Conservation (phyloP, 768 basidiomycete species). For the Trichaptum fuscoviolaceum region DNA sequence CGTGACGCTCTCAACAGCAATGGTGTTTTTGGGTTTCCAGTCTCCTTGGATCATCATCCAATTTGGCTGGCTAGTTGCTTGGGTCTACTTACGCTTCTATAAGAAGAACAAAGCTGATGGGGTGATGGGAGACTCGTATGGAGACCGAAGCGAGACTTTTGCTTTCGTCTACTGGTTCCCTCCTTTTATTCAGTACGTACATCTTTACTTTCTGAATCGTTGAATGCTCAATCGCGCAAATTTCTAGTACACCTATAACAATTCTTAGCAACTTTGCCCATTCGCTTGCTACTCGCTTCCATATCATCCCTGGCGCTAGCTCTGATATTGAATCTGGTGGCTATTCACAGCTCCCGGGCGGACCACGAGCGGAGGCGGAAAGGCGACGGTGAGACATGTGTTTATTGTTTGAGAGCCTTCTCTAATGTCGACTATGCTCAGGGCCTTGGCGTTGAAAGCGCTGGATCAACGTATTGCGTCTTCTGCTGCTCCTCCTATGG, state of each 20-base stretch:
- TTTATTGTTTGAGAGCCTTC: neutral
- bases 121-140: constrained; percentile 67
- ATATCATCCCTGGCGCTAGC: constrained; percentile 62
- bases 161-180: constrained; percentile 96
- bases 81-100: constrained; percentile 96
- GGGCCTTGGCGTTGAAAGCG: constrained; percentile 94
- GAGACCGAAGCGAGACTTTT: constrained; percentile 95
- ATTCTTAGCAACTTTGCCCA: constrained; percentile 64
- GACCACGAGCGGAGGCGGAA: constrained; percentile 94
- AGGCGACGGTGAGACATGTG: constrained; percentile 65
- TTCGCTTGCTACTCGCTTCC: constrained; percentile 59
- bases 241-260: constrained; percentile 64
- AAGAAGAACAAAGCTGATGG: constrained; percentile 75
- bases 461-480: constrained; percentile 85
- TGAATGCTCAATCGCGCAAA: neutral
- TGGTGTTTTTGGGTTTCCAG: constrained; percentile 80
- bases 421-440: constrained; percentile 25
- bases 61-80: constrained; percentile 97
- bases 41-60: constrained; percentile 92
- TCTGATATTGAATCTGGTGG: constrained; percentile 67
- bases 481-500: constrained; percentile 12
- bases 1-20: constrained; percentile 81
- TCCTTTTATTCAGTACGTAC: constrained; percentile 82
- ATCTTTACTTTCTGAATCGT: constrained; percentile 5
- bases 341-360: constrained; percentile 76